Evolutionary conservation across 768 basidiomycete genomes (phyloP), one percentile per base, ranked within the genome.

Genomic region (Podaxis pistillaris): DNA sequence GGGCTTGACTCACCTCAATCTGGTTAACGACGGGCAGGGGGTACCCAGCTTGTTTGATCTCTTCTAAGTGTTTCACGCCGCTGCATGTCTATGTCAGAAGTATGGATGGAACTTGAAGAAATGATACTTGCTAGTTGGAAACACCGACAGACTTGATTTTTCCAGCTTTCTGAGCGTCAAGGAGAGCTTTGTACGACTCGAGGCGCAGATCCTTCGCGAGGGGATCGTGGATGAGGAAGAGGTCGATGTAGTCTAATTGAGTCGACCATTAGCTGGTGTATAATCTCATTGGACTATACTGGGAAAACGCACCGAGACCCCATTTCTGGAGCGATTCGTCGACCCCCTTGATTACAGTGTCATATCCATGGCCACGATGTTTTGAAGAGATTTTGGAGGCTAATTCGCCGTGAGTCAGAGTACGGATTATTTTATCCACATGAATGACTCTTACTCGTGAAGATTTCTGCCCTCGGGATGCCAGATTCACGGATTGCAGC

Each of bases 151-250:
- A 79, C 64, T 83, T 80, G 53, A 91, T 79, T 67, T 90, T 89
- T 4, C 91, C 90, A 3, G 75, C 82, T 33, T 75, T 69, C 64
- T 82, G 81, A n/a, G 83, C 81, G 26, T 86, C 84, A 9, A 85
- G 70, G 13, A 93, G 77, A 2, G 88, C 90, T 50, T 79, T 84
- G 75, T 88, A 93, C 0, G 89, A 86, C 15, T 78, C 82, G 13
- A 93, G 73, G n/a, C 92, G 86, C 38, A 76, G 76, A 64, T 84
- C 79, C 37, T 79, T 81, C 7, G 84, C 81, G 0, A 79, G 71
- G 0, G 91, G 85, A 64, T 87, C 86, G 64, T 93, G 90, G 24
- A 93, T 88, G 38, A 93, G 79, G 72, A 86, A 92, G 26, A 93
- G 78, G 73, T 93, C 91, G 38, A 72, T 68, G 57, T 78, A 77